These are phyloP conservation scores for Saturnispora kantuleensis DNA, from an alignment of 805 yeast species.

Conservation along the genomic window DNA sequence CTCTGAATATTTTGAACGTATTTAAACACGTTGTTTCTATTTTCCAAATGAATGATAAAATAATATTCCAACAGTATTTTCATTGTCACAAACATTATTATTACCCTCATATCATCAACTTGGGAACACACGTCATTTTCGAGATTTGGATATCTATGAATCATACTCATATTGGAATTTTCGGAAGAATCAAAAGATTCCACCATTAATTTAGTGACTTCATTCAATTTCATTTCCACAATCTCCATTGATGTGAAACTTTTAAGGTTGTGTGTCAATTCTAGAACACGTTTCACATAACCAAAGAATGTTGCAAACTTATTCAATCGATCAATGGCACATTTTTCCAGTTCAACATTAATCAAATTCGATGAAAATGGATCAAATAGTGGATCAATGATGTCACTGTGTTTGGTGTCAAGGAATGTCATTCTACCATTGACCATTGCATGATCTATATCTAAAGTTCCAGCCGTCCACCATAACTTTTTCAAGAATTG, in stretches of 20 bases:
- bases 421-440: conserved; percentile 18
- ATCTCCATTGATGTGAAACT: conserved; percentile 17
- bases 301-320: conserved; percentile 14
- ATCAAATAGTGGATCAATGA: conserved; percentile 11
- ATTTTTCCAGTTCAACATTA: conserved; percentile 15
- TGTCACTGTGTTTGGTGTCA: conserved; percentile 14
- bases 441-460: conserved; percentile 16
- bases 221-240: conserved; percentile 14
- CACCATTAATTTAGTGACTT: conserved; percentile 9
- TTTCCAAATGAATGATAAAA: conserved; percentile 15
- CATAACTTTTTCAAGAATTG: conserved; percentile 25
- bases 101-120: conserved; percentile 5
- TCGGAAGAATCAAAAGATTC: conserved; percentile 2
- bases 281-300: conserved; percentile 16
- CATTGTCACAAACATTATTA: conserved; percentile 6
- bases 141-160: conserved; percentile 1
- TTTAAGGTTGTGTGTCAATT: conserved; percentile 15
- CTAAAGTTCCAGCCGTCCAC: conserved; percentile 18
- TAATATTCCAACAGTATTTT: conserved; percentile 11
- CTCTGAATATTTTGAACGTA: conserved; percentile 1
- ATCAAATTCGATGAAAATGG: conserved; percentile 11
- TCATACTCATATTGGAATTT: not conserved
- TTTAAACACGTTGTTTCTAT: conserved; percentile 1
- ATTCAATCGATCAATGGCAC: conserved; percentile 14
- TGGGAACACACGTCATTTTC: conserved; percentile 1